Conservation (phyloP, 306 rosid species). For the Glycine tomentella region DNA sequence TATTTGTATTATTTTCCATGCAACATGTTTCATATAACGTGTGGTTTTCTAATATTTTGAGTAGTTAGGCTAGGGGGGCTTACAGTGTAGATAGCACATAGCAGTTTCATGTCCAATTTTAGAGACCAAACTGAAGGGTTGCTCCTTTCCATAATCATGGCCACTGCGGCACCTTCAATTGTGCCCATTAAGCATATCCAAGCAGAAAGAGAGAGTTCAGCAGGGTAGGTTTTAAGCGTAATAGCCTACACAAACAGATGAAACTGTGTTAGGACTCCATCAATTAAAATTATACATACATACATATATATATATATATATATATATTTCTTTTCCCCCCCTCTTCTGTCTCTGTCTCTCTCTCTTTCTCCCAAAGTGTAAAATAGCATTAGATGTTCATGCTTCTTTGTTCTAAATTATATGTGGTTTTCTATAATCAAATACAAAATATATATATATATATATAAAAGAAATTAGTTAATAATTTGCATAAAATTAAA, state of each 20-base stretch:
- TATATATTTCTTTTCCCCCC: too few relatives aligned
- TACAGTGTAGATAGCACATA: slow-evolving; percentile 68
- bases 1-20: slow-evolving; percentile 7
- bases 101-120: slow-evolving; percentile 63
- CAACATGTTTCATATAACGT: neutral
- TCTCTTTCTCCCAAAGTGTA: too few relatives aligned
- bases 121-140: slow-evolving; percentile 70
- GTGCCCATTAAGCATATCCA: slow-evolving; percentile 90
- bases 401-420: too few relatives aligned
- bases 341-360: too few relatives aligned
- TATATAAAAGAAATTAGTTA: too few relatives aligned
- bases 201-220: slow-evolving; percentile 85
- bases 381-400: too few relatives aligned
- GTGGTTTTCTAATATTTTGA: neutral
- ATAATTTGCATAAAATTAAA: too few relatives aligned
- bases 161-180: slow-evolving; percentile 74
- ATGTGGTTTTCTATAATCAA: too few relatives aligned
- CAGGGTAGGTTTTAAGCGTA: slow-evolving; percentile 80
- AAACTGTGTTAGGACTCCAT: neutral
- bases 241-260: slow-evolving; percentile 56
- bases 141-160: slow-evolving; percentile 74
- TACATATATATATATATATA: too few relatives aligned
- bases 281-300: neutral
- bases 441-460: too few relatives aligned
- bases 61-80: slow-evolving; percentile 7